Percentiles rank a stretch among this genome's conserved stretches.
These are phyloP conservation scores for Phanerodontia chrysosporium DNA, from an alignment of 768 basidiomycete genomes.

Conservation along the genomic window DNA sequence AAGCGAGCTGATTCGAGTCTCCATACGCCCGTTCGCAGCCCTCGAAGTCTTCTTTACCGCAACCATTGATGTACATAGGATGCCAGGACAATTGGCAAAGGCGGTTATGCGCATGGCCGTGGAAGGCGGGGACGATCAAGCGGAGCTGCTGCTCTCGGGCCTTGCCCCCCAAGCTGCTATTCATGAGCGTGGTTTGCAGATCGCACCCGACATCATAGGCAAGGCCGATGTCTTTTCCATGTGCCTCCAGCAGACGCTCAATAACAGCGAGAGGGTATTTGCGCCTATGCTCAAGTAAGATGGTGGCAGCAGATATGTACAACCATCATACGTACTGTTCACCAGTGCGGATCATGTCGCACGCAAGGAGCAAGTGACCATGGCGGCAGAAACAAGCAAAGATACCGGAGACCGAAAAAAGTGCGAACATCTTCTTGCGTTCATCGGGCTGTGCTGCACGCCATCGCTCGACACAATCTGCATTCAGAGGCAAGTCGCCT, in stretches of 20 bases:
- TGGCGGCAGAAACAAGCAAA: slow-evolving; percentile 20
- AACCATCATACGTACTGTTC: slow-evolving; percentile 18
- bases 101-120: slow-evolving; percentile 25
- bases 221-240: slow-evolving; percentile 13
- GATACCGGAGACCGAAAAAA: slow-evolving; percentile 19
- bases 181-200: slow-evolving; percentile 15
- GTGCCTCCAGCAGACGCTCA: slow-evolving; percentile 13
- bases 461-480: slow-evolving; percentile 17
- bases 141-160: slow-evolving; percentile 2
- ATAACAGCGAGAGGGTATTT: slow-evolving; percentile 22
- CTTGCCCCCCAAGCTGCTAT: slow-evolving; percentile 14
- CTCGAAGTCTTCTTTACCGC: no score
- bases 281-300: slow-evolving; percentile 10
- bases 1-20: slow-evolving; percentile 22
- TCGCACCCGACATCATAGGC: slow-evolving; percentile 27
- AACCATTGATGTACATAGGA: slow-evolving; percentile 22
- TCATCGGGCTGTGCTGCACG: slow-evolving; percentile 13
- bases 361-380: slow-evolving; percentile 16
- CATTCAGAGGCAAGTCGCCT: not conserved
- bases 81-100: slow-evolving; percentile 26
- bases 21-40: slow-evolving; percentile 28
- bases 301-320: not conserved
- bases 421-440: no score
- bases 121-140: no score
- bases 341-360: slow-evolving; percentile 25